Evolutionary conservation across 2,329 filamentous ascomycete species (phyloP), one percentile per base, ranked within the genome.

Genomic region (Sporothrix inflata): DNA sequence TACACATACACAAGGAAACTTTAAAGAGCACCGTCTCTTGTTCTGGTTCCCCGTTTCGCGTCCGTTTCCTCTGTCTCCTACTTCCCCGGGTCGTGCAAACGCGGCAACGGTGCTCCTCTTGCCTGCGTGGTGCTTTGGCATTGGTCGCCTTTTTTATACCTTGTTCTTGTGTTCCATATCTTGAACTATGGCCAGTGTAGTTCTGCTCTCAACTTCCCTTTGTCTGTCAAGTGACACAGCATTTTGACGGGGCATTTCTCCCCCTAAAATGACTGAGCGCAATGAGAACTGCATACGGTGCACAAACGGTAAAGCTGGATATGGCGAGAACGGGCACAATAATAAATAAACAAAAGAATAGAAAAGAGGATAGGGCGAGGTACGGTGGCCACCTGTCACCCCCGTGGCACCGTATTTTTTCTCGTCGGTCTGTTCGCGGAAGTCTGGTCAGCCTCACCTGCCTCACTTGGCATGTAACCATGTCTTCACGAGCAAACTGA

Each of bases 81-180:
- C 21, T 65, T 42, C 60, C 38, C 38, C 51, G 51, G 57, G 63
- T 66, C 24, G 63, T 66, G 63, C 42, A 66, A 49, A 66, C 63
- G 42, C 42, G 24, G 63, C 14, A 66, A 14, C 9, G 19, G n/a
- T 12, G 8, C 38, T 65, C 12, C 9, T 16, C 1, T 45, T 42
- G 60, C 60, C 8, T 49, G 63, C 63, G 63, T 66, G 63, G 42
- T 66, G 42, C 42, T 49, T 49, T 34, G 24, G 63, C 63, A 66
- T 66, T 66, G 63, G 63, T 21, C 42, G 63, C 42, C 42, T 30
- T 66, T 47, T 66, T 19, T n/a, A 21, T 16, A 24, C 21, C 40
- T 63, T 40, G n/a, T n/a, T n/a, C n/a, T 63, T 45, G 60, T 63
- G 60, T 24, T 27, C 27, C 55, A 24, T 16, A n/a, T n/a, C n/a